Evolutionary conservation across 2,329 filamentous ascomycete species (phyloP).

Genomic region (Trichoderma sp.): DNA sequence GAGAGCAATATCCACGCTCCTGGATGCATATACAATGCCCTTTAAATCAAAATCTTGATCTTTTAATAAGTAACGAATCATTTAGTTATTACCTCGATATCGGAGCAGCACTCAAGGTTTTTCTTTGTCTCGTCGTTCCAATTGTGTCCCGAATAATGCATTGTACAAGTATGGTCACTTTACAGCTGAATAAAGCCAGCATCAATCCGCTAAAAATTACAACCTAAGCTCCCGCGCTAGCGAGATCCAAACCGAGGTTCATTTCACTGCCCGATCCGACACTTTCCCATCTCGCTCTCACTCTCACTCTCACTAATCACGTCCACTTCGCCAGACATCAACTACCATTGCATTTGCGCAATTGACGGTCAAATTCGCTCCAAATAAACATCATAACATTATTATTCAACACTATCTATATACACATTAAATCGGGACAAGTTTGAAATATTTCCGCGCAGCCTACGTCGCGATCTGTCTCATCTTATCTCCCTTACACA

Average conservation of each 20-base stretch:
- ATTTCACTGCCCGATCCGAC: not conserved
- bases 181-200: not conserved
- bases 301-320: not conserved
- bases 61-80: not conserved
- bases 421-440: not conserved
- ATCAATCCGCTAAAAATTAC: not conserved
- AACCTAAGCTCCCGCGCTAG: not conserved
- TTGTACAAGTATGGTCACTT: not conserved
- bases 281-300: not conserved
- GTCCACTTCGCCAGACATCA: not conserved
- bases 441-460: not conserved
- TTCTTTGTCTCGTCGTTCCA: not conserved
- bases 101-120: not conserved
- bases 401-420: too few species aligned
- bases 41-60: too few species aligned
- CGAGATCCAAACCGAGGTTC: not conserved
- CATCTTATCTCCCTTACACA: not conserved
- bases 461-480: not conserved
- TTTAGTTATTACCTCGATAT: not conserved
- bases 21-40: too few species aligned
- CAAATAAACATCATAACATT: not conserved
- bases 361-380: not conserved
- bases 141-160: not conserved
- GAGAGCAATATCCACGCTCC: too few species aligned
- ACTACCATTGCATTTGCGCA: not conserved